phyloP scores from a whole-genome alignment of 495 filamentous ascomycete genomes.

The Ramalina peruviana region DNA sequence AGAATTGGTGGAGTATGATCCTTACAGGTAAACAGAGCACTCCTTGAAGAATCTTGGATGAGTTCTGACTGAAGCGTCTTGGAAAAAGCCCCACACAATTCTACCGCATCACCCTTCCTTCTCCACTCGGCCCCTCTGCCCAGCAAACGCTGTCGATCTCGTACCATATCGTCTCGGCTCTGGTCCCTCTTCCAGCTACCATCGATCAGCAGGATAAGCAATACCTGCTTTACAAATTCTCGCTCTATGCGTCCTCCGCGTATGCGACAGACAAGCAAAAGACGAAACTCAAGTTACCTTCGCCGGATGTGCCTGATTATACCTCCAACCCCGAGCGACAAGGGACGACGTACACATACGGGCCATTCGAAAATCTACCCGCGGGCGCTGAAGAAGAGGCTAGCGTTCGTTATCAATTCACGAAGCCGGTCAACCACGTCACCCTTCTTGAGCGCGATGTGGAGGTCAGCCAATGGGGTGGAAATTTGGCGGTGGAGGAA shows the following conservation, averaged over 20 bases:
- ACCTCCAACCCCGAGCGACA: constrained; percentile 72
- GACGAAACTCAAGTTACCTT: constrained; percentile 86
- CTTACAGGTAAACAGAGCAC: constrained; percentile 37
- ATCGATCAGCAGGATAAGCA: constrained; percentile 75
- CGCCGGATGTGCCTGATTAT: constrained; percentile 66
- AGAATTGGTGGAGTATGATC: constrained; percentile 49
- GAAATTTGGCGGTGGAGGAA: constrained; percentile 88
- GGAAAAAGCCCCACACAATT: constrained; percentile 56
- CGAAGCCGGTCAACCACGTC: constrained; percentile 70
- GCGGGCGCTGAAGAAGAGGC: constrained; percentile 59
- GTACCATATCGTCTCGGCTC: constrained; percentile 60
- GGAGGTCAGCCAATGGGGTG: constrained; percentile 95
- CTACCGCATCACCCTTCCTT: constrained; percentile 65
- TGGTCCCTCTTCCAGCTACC: constrained; percentile 62
- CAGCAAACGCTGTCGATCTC: constrained; percentile 80
- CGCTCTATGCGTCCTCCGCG: constrained; percentile 63
- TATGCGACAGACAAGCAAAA: constrained; percentile 86
- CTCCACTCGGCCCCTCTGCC: constrained; percentile 55
- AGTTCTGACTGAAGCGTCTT: constrained; percentile 13
- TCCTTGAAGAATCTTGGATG: constrained; percentile 17
- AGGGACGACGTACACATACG: constrained; percentile 79
- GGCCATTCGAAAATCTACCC: constrained; percentile 60
- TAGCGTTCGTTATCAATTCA: constrained; percentile 86
- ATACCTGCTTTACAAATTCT: constrained; percentile 72
- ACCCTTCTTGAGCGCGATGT: constrained; percentile 71